Evolutionary conservation across 371 early-diverging fungal genomes (phyloP).

Genomic region (Chytridium lagenaria): DNA sequence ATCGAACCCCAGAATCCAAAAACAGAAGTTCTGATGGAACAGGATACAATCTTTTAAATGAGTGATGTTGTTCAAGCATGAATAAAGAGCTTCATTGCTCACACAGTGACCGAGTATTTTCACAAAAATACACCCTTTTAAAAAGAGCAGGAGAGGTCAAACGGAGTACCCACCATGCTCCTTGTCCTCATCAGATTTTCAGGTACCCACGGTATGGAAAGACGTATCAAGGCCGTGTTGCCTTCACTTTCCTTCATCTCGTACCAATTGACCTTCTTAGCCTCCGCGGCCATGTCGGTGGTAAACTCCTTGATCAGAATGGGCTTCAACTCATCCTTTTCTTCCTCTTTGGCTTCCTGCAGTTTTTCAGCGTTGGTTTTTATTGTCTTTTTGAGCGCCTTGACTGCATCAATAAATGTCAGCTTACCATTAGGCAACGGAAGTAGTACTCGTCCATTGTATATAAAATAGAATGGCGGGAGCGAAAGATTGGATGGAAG

Average conservation of each 20-base stretch:
- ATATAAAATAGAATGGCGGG: not conserved
- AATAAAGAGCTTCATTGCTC: too few relatives aligned
- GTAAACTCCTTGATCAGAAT: slow-evolving; percentile 4
- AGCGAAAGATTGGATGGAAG: not conserved
- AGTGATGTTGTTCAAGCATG: too few relatives aligned
- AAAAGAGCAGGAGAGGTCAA: not conserved
- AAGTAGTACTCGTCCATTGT: not conserved
- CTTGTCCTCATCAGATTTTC: slow-evolving; percentile 48
- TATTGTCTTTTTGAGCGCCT: slow-evolving; percentile 56
- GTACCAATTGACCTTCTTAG: slow-evolving; percentile 64
- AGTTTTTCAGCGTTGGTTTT: slow-evolving; percentile 39
- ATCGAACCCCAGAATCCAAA: not conserved
- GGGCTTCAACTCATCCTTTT: slow-evolving; percentile 10
- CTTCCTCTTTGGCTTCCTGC: not conserved
- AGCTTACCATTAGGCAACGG: not conserved
- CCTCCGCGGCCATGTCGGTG: slow-evolving; percentile 38
- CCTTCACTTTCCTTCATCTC: slow-evolving; percentile 53
- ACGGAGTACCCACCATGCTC: slow-evolving; percentile 26
- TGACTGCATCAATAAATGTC: slow-evolving; percentile 31
- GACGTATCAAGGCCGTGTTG: slow-evolving; percentile 38
- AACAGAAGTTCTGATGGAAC: too few relatives aligned
- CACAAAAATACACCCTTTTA: not conserved
- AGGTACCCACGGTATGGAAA: slow-evolving; percentile 56
- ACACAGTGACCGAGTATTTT: not conserved
- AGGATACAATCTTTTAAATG: too few relatives aligned